Percentiles rank a stretch among this genome's conserved stretches.
These are phyloP conservation scores for Letharia columbiana DNA, from an alignment of 495 filamentous ascomycete genomes.

Conservation along the genomic window DNA sequence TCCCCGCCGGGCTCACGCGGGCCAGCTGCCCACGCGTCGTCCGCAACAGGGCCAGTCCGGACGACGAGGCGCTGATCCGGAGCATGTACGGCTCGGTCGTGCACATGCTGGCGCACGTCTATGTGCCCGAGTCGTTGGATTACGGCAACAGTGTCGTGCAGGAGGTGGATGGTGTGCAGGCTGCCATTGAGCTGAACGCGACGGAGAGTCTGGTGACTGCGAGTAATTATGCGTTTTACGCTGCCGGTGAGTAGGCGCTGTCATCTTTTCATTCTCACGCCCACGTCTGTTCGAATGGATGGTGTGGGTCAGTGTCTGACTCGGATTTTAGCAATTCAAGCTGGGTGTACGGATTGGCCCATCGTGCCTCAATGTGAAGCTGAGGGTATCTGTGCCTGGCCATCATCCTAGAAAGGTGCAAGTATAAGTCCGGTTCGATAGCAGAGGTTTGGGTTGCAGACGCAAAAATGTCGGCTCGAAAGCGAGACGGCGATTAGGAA, in stretches of 20 bases:
- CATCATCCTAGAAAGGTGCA: not conserved
- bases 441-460: too few relatives aligned
- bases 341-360: not conserved
- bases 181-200: slow-evolving; percentile 3
- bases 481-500: too few relatives aligned
- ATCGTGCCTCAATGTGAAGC: not conserved
- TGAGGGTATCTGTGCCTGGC: not conserved
- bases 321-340: not conserved
- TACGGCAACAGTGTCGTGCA: not conserved
- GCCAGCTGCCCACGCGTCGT: not conserved
- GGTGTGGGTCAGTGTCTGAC: not conserved
- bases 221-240: slow-evolving; percentile 6
- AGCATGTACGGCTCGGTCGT: not conserved
- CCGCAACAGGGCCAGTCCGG: not conserved
- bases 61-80: not conserved
- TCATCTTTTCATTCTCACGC: not conserved
- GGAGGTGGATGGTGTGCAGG: not conserved
- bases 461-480: too few relatives aligned
- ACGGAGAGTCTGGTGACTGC: slow-evolving; percentile 1
- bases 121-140: not conserved
- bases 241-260: not conserved
- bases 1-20: not conserved
- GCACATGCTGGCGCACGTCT: not conserved
- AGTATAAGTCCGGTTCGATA: too few relatives aligned
- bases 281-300: too few relatives aligned